A percentile compares a stretch with the other conserved stretches of the same genome.
Evolutionary conservation across 345 rosid species (phyloP).

Genomic region (Pseudoturritis turrita): DNA sequence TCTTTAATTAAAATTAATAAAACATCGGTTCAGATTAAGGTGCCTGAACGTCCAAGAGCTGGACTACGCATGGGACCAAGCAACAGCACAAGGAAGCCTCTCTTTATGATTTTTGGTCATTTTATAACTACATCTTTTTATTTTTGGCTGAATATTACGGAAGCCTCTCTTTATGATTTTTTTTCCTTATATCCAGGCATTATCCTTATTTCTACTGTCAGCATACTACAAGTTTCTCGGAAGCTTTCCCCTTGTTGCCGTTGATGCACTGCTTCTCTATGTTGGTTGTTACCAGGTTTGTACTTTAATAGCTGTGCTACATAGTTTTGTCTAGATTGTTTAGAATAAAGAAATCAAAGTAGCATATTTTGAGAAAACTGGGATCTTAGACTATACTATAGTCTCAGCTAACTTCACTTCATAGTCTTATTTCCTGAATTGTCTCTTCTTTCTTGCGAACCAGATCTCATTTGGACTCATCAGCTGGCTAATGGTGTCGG

Average conservation of each 20-base stretch:
- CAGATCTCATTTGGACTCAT: conserved; percentile 98
- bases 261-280: conserved; percentile 78
- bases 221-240: conserved; percentile 82
- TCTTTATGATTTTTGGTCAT: no score
- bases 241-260: conserved; percentile 63
- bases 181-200: no score
- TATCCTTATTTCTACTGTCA: conserved; percentile 77
- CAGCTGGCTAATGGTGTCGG: conserved; percentile 99
- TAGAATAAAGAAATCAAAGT: neutral
- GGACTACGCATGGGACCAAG: neutral
- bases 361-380: conserved; percentile 5
- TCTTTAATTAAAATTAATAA: neutral
- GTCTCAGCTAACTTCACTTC: neutral
- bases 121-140: no score
- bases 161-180: no score
- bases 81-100: neutral
- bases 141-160: neutral
- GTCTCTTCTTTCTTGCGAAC: neutral
- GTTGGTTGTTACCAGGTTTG: conserved; percentile 95
- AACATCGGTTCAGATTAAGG: neutral
- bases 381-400: neutral
- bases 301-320: conserved; percentile 17
- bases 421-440: neutral
- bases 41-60: neutral
- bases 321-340: neutral